These are phyloP conservation scores for Rhytidiadelphus loreus DNA, from an alignment of 225 moss, liverwort and hornwort genomes.

Conservation along the genomic window DNA sequence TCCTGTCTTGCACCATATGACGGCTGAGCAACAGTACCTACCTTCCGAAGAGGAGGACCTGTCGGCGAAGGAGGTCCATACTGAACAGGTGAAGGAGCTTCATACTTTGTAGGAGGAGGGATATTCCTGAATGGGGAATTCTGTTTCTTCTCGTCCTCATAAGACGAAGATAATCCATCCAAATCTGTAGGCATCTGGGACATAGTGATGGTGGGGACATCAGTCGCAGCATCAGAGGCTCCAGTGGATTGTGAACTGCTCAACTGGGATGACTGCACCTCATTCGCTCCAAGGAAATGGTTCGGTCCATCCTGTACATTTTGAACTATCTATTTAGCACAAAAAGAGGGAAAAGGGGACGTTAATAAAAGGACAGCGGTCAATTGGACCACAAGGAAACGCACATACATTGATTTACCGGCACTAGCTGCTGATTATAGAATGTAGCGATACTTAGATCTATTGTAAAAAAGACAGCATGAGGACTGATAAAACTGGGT, in stretches of 20 bases:
- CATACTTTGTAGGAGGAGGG: constrained; percentile 29
- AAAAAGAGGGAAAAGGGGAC: not conserved
- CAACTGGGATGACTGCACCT: constrained; percentile 13
- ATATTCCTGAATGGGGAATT: constrained; percentile 37
- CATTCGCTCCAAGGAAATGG: constrained; percentile 46
- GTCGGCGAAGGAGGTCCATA: constrained; percentile 24
- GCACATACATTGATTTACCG: not conserved
- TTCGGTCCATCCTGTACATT: constrained; percentile 73
- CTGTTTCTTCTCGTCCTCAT: constrained; percentile 24
- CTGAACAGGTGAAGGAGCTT: constrained; percentile 19
- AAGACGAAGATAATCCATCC: constrained; percentile 15
- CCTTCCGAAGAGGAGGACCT: constrained; percentile 18
- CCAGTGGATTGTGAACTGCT: not conserved
- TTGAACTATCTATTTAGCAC: not conserved
- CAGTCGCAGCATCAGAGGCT: not conserved
- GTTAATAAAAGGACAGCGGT: not conserved
- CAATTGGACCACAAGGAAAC: not conserved
- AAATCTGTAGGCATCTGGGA: constrained; percentile 23
- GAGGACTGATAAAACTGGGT: not conserved
- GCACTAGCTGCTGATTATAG: not conserved
- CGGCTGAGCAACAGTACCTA: not conserved
- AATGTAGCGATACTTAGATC: not conserved
- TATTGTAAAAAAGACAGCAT: not conserved
- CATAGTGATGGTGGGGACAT: constrained; percentile 9
- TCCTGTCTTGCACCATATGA: not conserved